Evolutionary conservation across 495 filamentous ascomycete genomes (phyloP), one percentile per base, ranked within the genome.

Genomic region (Platismatia glauca): DNA sequence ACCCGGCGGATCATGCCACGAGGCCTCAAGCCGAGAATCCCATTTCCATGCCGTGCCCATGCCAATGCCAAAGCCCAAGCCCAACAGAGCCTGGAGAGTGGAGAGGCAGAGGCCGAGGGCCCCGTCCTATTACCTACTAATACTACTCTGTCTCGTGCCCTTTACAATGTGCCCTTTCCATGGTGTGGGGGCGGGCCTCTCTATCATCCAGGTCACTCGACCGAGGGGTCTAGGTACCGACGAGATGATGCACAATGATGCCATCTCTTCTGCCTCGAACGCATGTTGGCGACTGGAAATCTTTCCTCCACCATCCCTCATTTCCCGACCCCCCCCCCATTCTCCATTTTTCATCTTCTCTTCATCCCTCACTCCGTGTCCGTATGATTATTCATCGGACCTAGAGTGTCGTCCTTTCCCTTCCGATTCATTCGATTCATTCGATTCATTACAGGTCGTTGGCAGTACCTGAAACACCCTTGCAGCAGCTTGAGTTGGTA

Each of bases 201-300:
- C 11, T 7, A 58, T n/a, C n/a, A n/a, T n/a, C n/a, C n/a, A n/a
- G n/a, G n/a, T n/a, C n/a, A n/a, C n/a, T n/a, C n/a, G n/a, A n/a
- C n/a, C n/a, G n/a, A n/a, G n/a, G n/a, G n/a, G n/a, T n/a, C n/a
- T n/a, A n/a, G n/a, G n/a, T n/a, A n/a, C n/a, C n/a, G n/a, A n/a
- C n/a, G n/a, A n/a, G n/a, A n/a, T n/a, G n/a, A n/a, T 58, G 56
- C 56, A 39, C n/a, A 39, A 58, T 58, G 56, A 58, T 58, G 56
- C 50, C 50, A 53, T 53, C 33, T 20, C 27, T 53, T 31, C 29
- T 53, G 50, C 29, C 15, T 52, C 24, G 48, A n/a, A 52, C 27
- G 24, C 13, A 52, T 53, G 11, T 33, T 29, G 33, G 50, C 50
- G 29, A 53, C 29, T 53, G 27, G 33, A 53, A 53, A n/a, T n/a